A percentile compares a stretch with the other conserved stretches of the same genome.
phyloP scores from a whole-genome alignment of 345 rosid genomes.

The Acer yangbiense region DNA sequence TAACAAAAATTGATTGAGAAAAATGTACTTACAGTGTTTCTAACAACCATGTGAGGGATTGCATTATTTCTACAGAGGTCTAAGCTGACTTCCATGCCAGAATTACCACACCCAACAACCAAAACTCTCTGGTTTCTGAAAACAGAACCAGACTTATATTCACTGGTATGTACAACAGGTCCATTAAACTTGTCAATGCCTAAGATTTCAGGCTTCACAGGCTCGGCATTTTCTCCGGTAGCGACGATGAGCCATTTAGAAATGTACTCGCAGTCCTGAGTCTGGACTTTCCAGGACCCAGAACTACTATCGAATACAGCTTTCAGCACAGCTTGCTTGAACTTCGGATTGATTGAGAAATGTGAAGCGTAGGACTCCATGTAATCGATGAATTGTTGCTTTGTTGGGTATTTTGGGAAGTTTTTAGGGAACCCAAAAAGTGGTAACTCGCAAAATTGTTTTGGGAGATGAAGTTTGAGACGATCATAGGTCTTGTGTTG shows the following conservation, averaged over 20 bases:
- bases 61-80: slow-evolving; percentile 70
- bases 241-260: slow-evolving; percentile 81
- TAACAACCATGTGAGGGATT: slow-evolving; percentile 63
- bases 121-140: slow-evolving; percentile 56
- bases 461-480: slow-evolving; percentile 89
- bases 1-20: not conserved
- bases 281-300: slow-evolving; percentile 68
- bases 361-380: slow-evolving; percentile 65
- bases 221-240: slow-evolving; percentile 89
- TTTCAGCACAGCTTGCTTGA: slow-evolving; percentile 56
- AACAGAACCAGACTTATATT: slow-evolving; percentile 63
- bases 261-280: slow-evolving; percentile 50
- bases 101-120: slow-evolving; percentile 86
- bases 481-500: slow-evolving; percentile 76
- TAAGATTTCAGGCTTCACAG: slow-evolving; percentile 57
- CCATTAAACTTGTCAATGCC: slow-evolving; percentile 58
- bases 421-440: slow-evolving; percentile 59
- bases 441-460: slow-evolving; percentile 80
- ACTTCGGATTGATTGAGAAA: slow-evolving; percentile 64
- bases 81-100: slow-evolving; percentile 92
- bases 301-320: slow-evolving; percentile 53
- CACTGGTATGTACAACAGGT: slow-evolving; percentile 58
- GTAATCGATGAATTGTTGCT: slow-evolving; percentile 70
- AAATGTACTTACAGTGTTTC: slow-evolving; percentile 52
- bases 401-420: slow-evolving; percentile 82